Evolutionary conservation across 2,329 filamentous ascomycete genomes (phyloP).

Genomic region (Epichloe gansuensis): DNA sequence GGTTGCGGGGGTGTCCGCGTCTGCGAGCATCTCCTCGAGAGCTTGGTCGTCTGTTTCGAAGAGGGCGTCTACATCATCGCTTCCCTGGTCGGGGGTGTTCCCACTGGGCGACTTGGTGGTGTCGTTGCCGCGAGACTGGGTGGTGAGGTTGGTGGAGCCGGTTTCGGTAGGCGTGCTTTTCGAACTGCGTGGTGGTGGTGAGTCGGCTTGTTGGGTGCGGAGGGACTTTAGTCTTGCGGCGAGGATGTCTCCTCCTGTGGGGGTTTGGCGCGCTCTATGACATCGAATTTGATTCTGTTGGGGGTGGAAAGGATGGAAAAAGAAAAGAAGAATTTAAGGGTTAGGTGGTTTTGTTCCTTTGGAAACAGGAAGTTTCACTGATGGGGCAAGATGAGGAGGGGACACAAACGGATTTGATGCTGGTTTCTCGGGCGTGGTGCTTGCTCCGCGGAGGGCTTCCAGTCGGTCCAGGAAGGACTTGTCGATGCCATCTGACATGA

Average conservation of each 20-base stretch:
- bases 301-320: not conserved
- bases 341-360: not conserved
- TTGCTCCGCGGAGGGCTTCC: conserved; percentile 33
- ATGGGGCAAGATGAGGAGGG: not conserved
- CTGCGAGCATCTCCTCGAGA: conserved; percentile 38
- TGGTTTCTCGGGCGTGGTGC: conserved; percentile 18
- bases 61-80: conserved; percentile 26
- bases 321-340: not conserved
- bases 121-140: not conserved
- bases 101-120: not conserved
- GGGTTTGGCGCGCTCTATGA: conserved; percentile 30
- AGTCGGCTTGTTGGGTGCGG: conserved; percentile 27
- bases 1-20: conserved; percentile 18
- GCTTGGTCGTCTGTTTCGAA: conserved; percentile 39
- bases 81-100: not conserved
- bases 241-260: conserved; percentile 38
- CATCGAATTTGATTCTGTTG: conserved; percentile 19
- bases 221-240: conserved; percentile 39
- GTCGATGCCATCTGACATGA: conserved; percentile 28
- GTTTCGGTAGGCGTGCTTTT: not conserved
- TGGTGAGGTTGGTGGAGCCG: not conserved
- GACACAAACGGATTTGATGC: not conserved
- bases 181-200: conserved; percentile 9
- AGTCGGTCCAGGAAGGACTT: conserved; percentile 40
- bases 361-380: conserved; percentile 8